Evolutionary conservation across 345 rosid genomes (phyloP), one percentile per base, ranked within the genome.

Genomic region (Euphorbia peplus): DNA sequence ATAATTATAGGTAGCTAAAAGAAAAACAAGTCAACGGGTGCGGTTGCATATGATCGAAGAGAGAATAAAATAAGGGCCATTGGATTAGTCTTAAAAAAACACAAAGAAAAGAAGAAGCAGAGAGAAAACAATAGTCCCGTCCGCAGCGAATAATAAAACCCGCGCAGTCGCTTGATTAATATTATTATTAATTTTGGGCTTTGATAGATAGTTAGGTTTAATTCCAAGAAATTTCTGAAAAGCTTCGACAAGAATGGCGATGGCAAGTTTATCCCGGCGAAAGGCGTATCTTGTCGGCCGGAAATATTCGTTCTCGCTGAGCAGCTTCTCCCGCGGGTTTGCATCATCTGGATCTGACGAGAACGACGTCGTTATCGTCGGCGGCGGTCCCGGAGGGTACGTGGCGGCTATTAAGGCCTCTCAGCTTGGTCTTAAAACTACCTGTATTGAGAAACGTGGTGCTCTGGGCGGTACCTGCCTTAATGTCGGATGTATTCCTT

Each of bases 341-440:
- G 87, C 98, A 11, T 70, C 90, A 14, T 68, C 84, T 48, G 98
- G 88, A 83, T 91, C 98, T 70, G 98, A 90, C 3, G 99, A 95
- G 14, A 90, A 88, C 81, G 99, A 95, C 66, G 99, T 95, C 52
- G 96, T 95, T 28, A 76, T 95, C 67, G 80, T 95, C 80, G 98
- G 99, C 42, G 98, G 99, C 6, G 99, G 99, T 8, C 99, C 99
- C 50, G 99, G 99, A 5, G 99, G 99, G 16, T 95, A 95, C 64
- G 99, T 92, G 41, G 99, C 99, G 28, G 99, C 99, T 76, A 95
- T 95, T 74, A 95, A 95, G 78, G 99, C 99, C 11, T 90, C 97
- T 0, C 99, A 95, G 87, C 84, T 92, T 0, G 99, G 99, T 15
- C 96, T 92, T 73, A 95, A 95, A 77, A 95, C 97, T 11, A 88